Base-by-base conservation (phyloP, 2,329 filamentous ascomycete genomes). In the Thielaviopsis ethacetica region DNA sequence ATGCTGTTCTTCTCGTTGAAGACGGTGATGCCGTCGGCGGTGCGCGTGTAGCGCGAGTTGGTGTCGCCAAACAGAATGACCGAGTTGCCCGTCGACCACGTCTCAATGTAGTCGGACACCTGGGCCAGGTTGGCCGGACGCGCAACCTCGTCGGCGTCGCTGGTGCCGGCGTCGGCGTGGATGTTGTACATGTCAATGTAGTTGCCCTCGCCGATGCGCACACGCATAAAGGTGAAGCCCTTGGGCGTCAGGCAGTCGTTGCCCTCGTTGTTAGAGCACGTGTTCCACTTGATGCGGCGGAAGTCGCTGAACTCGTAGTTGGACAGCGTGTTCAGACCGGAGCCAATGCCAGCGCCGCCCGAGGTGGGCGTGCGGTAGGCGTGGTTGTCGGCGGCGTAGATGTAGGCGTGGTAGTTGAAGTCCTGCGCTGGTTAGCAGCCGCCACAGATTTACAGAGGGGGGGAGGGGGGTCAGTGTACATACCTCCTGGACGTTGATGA, bases 201-300 rank as follows among this genome's bases (percentile, higher is more conserved):
- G 7, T 80, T 74, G n/a, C 57, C 57, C 60, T 57, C 57, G 9
- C 72, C 74, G 15, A 84, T 63, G 21, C 73, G 69, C 49, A 77
- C 68, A 13, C 81, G 76, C 81, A 86, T 84, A 54, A 81, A 81
- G 0, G 82, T 85, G 67, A 85, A 85, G 15, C 83, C 83, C 68
- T 86, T 86, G 22, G 82, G 83, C 0, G 83, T 85, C 62, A 85
- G 70, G 66, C 83, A 86, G 67, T 86, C 83, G 1, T 67, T 65
- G 0, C 74, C 75, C 0, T 77, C 79, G 41, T 75, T 74, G 65
- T 79, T 68, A 60, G 77, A 80, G 69, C 83, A 85, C 2, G 66
- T 71, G 24, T 73, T 68, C 82, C 83, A 86, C 65, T 82, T 80
- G 54, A 76, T 70, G 15, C 82, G 77, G 51, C 72, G 69, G 63